Evolutionary conservation across 2,329 filamentous ascomycete species (phyloP), one percentile per base, ranked within the genome.

Genomic region (Verticillium longisporum): DNA sequence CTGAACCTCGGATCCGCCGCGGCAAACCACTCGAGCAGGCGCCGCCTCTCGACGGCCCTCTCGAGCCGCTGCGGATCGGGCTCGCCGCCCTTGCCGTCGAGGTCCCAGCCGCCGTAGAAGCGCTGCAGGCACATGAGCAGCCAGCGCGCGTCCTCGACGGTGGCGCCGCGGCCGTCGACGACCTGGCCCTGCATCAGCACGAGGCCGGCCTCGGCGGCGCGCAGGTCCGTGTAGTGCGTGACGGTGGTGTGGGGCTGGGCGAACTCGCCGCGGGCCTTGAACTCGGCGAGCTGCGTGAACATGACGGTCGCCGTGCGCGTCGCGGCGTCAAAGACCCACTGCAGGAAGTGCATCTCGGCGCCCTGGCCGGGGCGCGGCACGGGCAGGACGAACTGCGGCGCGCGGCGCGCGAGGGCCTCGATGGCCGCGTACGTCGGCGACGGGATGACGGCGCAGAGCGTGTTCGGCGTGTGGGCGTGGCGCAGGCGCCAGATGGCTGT

Each of bases 211-310:
- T 31, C 26, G 68, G 92, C 91, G 10, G 86, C 83, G 62, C 83
- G 80, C 2, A 97, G 77, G 74, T 99, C 95, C 15, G 89, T 78
- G 75, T 99, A 91, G 75, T 98, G 92, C 50, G 94, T 97, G 60
- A 98, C 80, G 2, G 92, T 97, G 0, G 95, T 99, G 72, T 99
- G 95, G 56, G 95, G 93, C 74, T 89, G 86, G 55, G 92, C 92
- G 71, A 87, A 99, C 74, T 97, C 91, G 58, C 93, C 93, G 58
- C 94, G 84, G 61, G 91, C 78, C 80, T 98, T 97, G 79, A 90
- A 99, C 73, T 97, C 92, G 15, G 91, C 94, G 36, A 99, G 82
- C 70, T 95, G 90, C 0, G 95, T 99, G 77, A 99, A 98, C 37
- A 99, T 86, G 6, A 98, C 88, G 0, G 89, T 91, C 62, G 84